phyloP scores from a whole-genome alignment of 2,329 filamentous ascomycete species.

The Diaporthe helianthi region DNA sequence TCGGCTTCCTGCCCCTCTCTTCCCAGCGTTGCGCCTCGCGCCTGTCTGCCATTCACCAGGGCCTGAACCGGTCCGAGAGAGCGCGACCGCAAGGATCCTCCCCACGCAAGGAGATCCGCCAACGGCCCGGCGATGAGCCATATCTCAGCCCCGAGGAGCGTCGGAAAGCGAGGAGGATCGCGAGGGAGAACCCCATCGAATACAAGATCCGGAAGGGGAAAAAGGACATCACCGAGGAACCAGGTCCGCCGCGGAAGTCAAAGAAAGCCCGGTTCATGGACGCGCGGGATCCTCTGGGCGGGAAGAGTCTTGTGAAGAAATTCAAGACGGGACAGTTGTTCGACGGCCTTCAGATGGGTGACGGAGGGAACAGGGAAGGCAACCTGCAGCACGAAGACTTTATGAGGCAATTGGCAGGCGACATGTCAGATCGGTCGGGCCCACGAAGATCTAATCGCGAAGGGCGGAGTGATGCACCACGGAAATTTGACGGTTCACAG shows the following conservation, averaged over 20 bases:
- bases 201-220: constrained; percentile 53
- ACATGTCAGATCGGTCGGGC: not conserved
- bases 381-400: constrained; percentile 33
- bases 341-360: constrained; percentile 39
- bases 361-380: constrained; percentile 17
- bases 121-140: constrained; percentile 15
- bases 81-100: constrained; percentile 43
- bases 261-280: constrained; percentile 54
- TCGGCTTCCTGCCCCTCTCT: constrained; percentile 19
- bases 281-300: constrained; percentile 57
- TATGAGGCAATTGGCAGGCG: constrained; percentile 26
- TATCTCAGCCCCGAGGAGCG: constrained; percentile 38
- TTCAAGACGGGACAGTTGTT: constrained; percentile 55
- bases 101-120: constrained; percentile 30
- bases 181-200: constrained; percentile 38
- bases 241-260: constrained; percentile 35
- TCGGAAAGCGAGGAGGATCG: constrained; percentile 37
- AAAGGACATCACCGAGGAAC: constrained; percentile 57
- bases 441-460: not conserved
- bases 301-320: constrained; percentile 62
- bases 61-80: constrained; percentile 58
- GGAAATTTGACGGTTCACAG: not conserved
- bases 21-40: constrained; percentile 55
- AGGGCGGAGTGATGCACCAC: not conserved
- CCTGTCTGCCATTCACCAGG: constrained; percentile 73